phyloP scores from a whole-genome alignment of 2,329 filamentous ascomycete genomes.

The Elsinoe fawcettii region DNA sequence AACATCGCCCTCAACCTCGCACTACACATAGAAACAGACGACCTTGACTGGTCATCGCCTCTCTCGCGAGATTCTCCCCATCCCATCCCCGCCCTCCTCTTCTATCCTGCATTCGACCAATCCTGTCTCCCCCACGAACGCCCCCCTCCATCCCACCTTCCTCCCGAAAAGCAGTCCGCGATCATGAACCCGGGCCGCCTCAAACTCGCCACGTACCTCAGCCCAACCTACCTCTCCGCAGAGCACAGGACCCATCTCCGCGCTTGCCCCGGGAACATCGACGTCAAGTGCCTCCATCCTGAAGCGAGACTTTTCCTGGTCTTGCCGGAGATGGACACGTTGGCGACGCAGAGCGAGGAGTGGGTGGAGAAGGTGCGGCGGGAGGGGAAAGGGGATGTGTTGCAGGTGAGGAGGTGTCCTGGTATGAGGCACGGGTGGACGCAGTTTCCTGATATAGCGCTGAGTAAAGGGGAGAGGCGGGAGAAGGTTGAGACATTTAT shows the following conservation, averaged over 20 bases:
- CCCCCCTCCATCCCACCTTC: constrained; percentile 25
- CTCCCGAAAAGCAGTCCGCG: constrained; percentile 25
- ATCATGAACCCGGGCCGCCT: constrained; percentile 18
- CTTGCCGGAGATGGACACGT: constrained; percentile 34
- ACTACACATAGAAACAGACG: constrained; percentile 27
- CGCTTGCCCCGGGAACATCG: constrained; percentile 34
- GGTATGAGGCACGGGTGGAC: constrained; percentile 37
- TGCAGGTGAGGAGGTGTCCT: constrained; percentile 24
- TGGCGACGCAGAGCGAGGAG: constrained; percentile 36
- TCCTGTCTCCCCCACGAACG: constrained; percentile 32
- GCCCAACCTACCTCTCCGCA: constrained; percentile 35
- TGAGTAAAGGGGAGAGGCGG: constrained; percentile 32
- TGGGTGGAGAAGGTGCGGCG: constrained; percentile 36
- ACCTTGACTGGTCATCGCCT: constrained; percentile 32
- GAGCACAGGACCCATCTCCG: constrained; percentile 32
- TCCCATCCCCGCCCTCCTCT: constrained; percentile 35
- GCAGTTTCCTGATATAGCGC: constrained; percentile 34
- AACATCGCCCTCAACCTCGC: constrained; percentile 42
- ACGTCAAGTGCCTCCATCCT: constrained; percentile 26
- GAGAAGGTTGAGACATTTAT: constrained; percentile 11
- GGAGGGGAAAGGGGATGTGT: constrained; percentile 20
- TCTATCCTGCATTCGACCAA: constrained; percentile 38
- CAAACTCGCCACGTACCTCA: constrained; percentile 32
- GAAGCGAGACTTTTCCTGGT: constrained; percentile 36
- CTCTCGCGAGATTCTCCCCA: constrained; percentile 30